Conservation (phyloP, 192 early-diverging fungal genomes). For the Gigaspora rosea region DNA sequence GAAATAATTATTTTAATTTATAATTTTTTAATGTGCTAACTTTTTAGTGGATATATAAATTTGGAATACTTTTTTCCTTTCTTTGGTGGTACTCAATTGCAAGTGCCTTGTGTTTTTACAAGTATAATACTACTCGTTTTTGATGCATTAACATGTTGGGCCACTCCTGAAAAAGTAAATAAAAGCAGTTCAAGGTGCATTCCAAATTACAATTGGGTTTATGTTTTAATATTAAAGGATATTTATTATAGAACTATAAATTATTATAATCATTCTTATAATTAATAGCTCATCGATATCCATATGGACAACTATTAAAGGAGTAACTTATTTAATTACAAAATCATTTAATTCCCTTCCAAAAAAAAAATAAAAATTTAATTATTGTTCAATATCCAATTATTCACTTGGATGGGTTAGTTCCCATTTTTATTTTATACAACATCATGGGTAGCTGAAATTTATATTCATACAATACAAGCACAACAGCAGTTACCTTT, state of each 20-base stretch:
- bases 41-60: slow-evolving; percentile 72
- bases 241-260: background rate
- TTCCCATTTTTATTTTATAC: slow-evolving; percentile 92
- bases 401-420: slow-evolving; percentile 97
- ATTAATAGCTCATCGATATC: background rate
- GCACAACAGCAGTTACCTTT: background rate
- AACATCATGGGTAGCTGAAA: slow-evolving; percentile 57
- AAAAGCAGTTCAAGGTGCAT: background rate
- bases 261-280: no score
- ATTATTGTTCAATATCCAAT: slow-evolving; percentile 85
- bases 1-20: background rate
- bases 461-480: slow-evolving; percentile 39
- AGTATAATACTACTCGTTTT: slow-evolving; percentile 59
- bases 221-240: background rate
- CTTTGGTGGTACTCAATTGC: slow-evolving; percentile 78
- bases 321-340: slow-evolving; percentile 38
- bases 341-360: slow-evolving; percentile 67
- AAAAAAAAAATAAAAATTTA: slow-evolving; percentile 58
- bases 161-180: slow-evolving; percentile 53
- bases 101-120: slow-evolving; percentile 79
- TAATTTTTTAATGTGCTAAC: background rate
- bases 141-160: slow-evolving; percentile 72
- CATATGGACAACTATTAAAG: background rate
- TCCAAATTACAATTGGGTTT: background rate
- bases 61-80: slow-evolving; percentile 66